Base-by-base conservation (phyloP, 306 rosid genomes). In the Carpinus fangiana region DNA sequence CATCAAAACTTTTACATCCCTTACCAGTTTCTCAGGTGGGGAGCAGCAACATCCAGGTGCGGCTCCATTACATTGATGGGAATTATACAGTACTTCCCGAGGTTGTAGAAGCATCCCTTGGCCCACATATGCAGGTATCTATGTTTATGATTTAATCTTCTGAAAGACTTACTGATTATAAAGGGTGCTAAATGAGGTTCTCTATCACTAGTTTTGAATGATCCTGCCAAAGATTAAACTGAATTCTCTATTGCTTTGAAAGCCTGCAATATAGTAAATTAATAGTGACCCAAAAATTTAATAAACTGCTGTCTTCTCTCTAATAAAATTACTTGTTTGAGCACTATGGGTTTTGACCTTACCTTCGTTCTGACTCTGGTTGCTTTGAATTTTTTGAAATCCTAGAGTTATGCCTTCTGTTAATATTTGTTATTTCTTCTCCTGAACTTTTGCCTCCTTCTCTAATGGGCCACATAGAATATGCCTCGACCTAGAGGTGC, bases 401-500 rank as follows among this genome's bases (percentile, higher is more conserved):
- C 56, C 28, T 31, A 45, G 59, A 71, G 36, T 79, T 70, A 51
- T 77, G 60, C 43, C n/a, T 9, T 53, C 12, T 47, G 54, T 43
- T 56, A 55, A 28, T 54, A 57, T 70, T 28, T n/a, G 4, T 76
- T 76, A 76, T 26, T 51, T 48, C 56, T 81, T 59, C 69, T 82
- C 61, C 73, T 18, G 72, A 72, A 34, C 34, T 53, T 36, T 72
- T 70, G 50, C 57, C 26, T 21, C 28, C 1, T 74, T 47, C 65
- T 57, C 20, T 56, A 34, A 21, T 74, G 74, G 57, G 52, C 48
- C 78, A 20, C 62, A 55, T 84, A 92, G 98, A 86, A 92, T 84
- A 95, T 95, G 97, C 97, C 98, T 66, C 92, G 96, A 79, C 96
- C 98, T 77, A 88, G 96, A 91, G 96, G 93, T 80, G 93, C 98